phyloP scores from a whole-genome alignment of 495 filamentous ascomycete genomes.

The Platismatia glauca region DNA sequence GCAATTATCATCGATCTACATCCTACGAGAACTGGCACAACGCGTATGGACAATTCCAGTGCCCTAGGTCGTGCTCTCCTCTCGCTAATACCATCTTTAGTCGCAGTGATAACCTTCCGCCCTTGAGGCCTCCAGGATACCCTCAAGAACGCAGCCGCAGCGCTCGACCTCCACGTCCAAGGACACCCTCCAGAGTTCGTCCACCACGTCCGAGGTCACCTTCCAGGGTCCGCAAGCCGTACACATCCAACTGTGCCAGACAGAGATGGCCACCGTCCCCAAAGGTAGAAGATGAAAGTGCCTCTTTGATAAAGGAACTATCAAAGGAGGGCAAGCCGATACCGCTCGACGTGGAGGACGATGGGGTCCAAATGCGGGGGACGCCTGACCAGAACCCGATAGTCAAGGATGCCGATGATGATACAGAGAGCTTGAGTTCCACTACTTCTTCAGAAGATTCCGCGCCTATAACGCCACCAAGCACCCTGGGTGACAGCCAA shows the following conservation, averaged over 20 bases:
- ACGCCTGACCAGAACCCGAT: slow-evolving; percentile 41
- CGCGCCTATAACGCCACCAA: slow-evolving; percentile 31
- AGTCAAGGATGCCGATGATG: slow-evolving; percentile 27
- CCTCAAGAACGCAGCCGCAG: neutral
- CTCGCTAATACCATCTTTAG: neutral
- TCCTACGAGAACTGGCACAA: neutral
- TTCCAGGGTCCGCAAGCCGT: slow-evolving; percentile 10
- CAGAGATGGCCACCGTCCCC: slow-evolving; percentile 17
- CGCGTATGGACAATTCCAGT: neutral
- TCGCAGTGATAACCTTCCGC: neutral
- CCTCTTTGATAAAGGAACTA: neutral
- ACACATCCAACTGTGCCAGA: slow-evolving; percentile 16
- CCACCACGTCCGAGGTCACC: slow-evolving; percentile 9
- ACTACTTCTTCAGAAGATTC: slow-evolving; percentile 34
- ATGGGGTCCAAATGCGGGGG: slow-evolving; percentile 29
- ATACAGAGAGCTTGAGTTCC: slow-evolving; percentile 12
- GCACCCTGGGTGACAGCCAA: slow-evolving; percentile 8
- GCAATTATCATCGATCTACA: neutral
- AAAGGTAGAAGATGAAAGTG: slow-evolving; percentile 15
- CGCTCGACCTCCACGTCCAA: slow-evolving; percentile 14
- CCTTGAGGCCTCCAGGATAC: neutral
- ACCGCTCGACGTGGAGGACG: slow-evolving; percentile 10
- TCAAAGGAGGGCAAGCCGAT: slow-evolving; percentile 3
- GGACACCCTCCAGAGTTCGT: slow-evolving; percentile 6
- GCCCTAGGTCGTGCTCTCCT: neutral